Evolutionary conservation across 2,329 filamentous ascomycete species (phyloP).

Genomic region (Penicillium olsonii): DNA sequence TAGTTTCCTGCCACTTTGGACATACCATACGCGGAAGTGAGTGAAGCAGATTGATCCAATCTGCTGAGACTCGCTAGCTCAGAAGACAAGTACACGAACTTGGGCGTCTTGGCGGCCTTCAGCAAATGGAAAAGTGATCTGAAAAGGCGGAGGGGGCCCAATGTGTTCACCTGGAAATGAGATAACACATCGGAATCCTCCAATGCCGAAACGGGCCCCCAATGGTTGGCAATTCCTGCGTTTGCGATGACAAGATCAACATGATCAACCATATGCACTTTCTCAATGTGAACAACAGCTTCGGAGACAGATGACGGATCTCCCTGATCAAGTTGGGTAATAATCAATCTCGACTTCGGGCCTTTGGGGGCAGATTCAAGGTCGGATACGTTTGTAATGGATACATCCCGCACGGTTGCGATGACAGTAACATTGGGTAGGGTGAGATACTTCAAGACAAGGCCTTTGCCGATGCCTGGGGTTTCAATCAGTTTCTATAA

Average conservation of each 20-base stretch:
- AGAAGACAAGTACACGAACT: conserved; percentile 42
- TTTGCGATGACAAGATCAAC: conserved; percentile 40
- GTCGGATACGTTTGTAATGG: not conserved
- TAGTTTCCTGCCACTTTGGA: conserved; percentile 28
- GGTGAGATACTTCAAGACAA: not conserved
- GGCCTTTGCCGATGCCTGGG: not conserved
- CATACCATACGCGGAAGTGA: conserved; percentile 23
- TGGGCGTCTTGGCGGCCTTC: conserved; percentile 4
- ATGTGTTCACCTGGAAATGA: conserved; percentile 47
- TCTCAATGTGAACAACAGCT: not conserved
- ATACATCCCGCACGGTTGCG: not conserved
- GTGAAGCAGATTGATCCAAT: conserved; percentile 22
- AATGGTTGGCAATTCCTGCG: conserved; percentile 45
- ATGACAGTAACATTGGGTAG: not conserved
- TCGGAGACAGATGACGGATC: not conserved
- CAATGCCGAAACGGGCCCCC: conserved; percentile 33
- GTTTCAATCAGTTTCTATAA: not conserved
- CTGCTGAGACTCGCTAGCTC: conserved; percentile 37
- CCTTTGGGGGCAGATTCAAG: not conserved
- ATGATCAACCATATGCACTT: conserved; percentile 5
- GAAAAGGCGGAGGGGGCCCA: conserved; percentile 32
- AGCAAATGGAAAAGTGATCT: conserved; percentile 42
- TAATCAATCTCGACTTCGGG: not conserved
- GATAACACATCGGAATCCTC: conserved; percentile 39
- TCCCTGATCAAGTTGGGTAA: not conserved